These are phyloP conservation scores for Sordaria brevicollis DNA, from an alignment of 495 filamentous ascomycete species.

Conservation along the genomic window DNA sequence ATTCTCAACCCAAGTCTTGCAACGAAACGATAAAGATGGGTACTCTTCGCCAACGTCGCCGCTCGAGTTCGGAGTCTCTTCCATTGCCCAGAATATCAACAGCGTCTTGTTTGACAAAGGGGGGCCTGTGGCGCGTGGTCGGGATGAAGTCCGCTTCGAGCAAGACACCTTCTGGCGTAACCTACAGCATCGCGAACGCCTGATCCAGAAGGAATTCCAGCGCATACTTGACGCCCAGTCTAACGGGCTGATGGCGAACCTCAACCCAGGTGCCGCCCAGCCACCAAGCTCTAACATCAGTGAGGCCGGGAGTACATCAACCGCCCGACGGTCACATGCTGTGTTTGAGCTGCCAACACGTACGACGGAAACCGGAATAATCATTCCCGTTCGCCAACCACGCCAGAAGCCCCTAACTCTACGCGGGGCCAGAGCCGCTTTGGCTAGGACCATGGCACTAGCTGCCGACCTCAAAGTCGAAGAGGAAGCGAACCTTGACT, in stretches of 20 bases:
- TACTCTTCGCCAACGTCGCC: background rate
- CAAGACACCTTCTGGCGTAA: conserved; percentile 26
- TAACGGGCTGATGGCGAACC: conserved; percentile 46
- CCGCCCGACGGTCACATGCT: conserved; percentile 21
- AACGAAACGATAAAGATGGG: conserved; percentile 21
- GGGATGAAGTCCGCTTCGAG: conserved; percentile 9
- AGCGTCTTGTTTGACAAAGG: conserved; percentile 23
- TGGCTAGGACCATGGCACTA: conserved; percentile 60
- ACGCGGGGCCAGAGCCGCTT: conserved; percentile 56
- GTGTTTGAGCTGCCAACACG: conserved; percentile 12
- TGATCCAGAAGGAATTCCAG: conserved; percentile 71
- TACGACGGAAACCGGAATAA: conserved; percentile 23
- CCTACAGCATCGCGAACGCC: conserved; percentile 37
- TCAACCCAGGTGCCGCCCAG: conserved; percentile 10
- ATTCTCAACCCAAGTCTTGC: conserved; percentile 15
- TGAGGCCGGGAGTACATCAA: conserved; percentile 30
- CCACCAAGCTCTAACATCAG: conserved; percentile 5
- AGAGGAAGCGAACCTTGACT: conserved; percentile 51
- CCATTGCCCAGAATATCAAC: conserved; percentile 17
- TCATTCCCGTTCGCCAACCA: conserved; percentile 56
- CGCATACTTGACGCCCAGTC: conserved; percentile 75
- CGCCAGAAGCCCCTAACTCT: conserved; percentile 46
- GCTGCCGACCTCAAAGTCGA: conserved; percentile 62
- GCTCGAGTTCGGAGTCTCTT: conserved; percentile 1
- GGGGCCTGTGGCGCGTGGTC: background rate